Base-by-base conservation (phyloP, 1,139 yeast genomes). In the Scheffersomyces illinoinensis region DNA sequence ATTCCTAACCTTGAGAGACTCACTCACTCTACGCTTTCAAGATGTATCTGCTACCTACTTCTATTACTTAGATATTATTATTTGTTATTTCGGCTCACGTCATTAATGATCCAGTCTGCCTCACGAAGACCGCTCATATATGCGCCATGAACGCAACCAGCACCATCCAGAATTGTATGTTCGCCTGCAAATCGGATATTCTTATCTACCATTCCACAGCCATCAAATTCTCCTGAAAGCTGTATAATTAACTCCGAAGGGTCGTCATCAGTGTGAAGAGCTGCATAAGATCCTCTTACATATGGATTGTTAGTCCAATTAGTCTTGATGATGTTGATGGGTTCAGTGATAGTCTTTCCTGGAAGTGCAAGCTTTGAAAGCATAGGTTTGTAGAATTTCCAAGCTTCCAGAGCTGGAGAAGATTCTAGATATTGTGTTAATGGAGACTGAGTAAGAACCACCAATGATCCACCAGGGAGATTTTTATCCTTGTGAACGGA, bases 81-180 rank as follows among this genome's bases (percentile, higher is more conserved):
- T 24, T 24, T 24, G 26, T 4, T 5, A 24, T 24, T 24, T 5
- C 6, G 6, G 26, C 4, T 14, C 3, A 48, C 5, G 19, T 48
- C 24, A 20, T 48, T 17, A n/a, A 83, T 58, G 8, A 85, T 75
- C 76, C 82, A 77, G 26, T 68, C 59, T 4, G 93, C 96, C 64
- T 90, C 97, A 63, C 96, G 82, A 58, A 71, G 71, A 1, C 97
- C 97, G 67, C 91, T 84, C 63, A 74, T 72, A 84, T 89, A 86
- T 14, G 93, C 92, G 50, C 93, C 91, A 73, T 91, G 95, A 5
- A 88, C 93, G 74, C 97, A 91, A 0, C 97, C 97, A 47, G 89
- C 87, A 6, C 96, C 97, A 60, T 89, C 91, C 65, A 81, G 74
- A 24, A 84, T 82, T 1, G 96, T 86, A 68, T 90, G 97, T 71